Evolutionary conservation across 2,329 filamentous ascomycete genomes (phyloP).

Genomic region (Aspergillus quadricinctus): DNA sequence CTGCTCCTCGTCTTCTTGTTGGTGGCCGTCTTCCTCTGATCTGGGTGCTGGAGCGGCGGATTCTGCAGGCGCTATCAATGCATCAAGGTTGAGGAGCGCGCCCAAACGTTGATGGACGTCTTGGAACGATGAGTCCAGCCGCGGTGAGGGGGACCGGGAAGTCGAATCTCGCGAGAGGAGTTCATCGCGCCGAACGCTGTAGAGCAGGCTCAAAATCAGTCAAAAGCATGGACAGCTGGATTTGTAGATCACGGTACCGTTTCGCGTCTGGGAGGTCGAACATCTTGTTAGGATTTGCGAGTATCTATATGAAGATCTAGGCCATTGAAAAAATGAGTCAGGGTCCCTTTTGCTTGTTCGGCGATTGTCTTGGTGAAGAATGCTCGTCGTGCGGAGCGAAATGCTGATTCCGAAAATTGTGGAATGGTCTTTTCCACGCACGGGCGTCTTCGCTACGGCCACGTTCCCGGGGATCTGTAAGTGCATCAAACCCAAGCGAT

Average conservation of each 20-base stretch:
- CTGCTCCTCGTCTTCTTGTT: constrained; percentile 32
- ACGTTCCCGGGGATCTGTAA: constrained; percentile 6
- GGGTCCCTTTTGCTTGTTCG: too few relatives aligned
- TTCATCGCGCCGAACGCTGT: constrained; percentile 36
- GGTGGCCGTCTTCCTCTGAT: constrained; percentile 3
- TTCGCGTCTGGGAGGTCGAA: constrained; percentile 36
- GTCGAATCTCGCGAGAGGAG: constrained; percentile 28
- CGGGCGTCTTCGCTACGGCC: constrained; percentile 10
- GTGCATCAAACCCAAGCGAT: not conserved
- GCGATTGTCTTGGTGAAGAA: not conserved
- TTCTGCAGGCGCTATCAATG: constrained; percentile 11
- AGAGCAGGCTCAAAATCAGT: not conserved
- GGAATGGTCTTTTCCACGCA: constrained; percentile 2
- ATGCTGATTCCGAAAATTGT: constrained; percentile 4
- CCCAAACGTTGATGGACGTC: constrained; percentile 30
- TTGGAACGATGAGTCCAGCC: constrained; percentile 20
- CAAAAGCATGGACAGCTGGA: not conserved
- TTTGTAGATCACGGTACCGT: constrained; percentile 19
- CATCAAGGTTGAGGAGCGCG: constrained; percentile 32
- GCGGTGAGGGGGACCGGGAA: constrained; percentile 27
- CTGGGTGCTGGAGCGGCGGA: not conserved
- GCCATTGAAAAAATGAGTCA: not conserved
- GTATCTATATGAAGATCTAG: not conserved
- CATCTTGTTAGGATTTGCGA: constrained; percentile 18
- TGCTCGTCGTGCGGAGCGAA: not conserved